A percentile compares a stretch with the other conserved stretches of the same genome.
Conservation (phyloP, 108 stramenopile species). For the Skeletonema marinoi region DNA sequence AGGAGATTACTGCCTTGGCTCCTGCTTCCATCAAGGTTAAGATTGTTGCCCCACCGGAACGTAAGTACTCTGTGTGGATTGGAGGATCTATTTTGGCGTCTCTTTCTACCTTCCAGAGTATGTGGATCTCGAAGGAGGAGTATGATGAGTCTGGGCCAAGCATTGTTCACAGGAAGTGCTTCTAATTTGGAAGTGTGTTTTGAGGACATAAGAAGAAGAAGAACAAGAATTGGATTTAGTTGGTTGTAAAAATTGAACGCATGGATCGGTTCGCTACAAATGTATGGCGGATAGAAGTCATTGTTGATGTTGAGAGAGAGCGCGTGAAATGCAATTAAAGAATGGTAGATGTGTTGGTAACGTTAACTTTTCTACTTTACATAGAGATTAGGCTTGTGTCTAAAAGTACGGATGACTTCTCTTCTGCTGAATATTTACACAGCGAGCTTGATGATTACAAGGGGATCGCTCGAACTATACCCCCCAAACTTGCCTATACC, state of each 20-base stretch:
- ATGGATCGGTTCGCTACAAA: neutral
- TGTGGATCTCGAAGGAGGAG: constrained; percentile 99
- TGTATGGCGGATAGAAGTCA: neutral
- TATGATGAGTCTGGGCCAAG: constrained; percentile 99
- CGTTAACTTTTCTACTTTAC: neutral
- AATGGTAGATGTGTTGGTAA: constrained; percentile 4
- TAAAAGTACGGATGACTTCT: too few species aligned
- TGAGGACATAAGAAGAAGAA: neutral
- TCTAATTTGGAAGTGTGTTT: constrained; percentile 23
- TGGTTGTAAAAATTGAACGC: neutral
- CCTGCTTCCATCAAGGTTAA: constrained; percentile 98
- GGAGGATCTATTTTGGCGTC: constrained; percentile 98
- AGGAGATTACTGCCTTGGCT: constrained; percentile 96
- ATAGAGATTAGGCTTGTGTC: neutral
- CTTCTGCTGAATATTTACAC: too few species aligned
- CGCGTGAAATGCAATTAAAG: neutral
- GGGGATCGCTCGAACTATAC: too few species aligned
- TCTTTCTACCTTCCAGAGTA: constrained; percentile 98
- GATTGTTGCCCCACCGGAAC: constrained; percentile 99
- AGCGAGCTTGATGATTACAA: too few species aligned
- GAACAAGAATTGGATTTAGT: neutral
- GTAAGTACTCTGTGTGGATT: constrained; percentile 99
- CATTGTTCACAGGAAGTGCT: constrained; percentile 99
- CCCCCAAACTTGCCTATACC: too few species aligned
- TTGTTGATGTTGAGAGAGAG: neutral